Percentiles rank a stretch among this genome's conserved stretches.
phyloP scores from a whole-genome alignment of 805 yeast species.

The Ogataea sp. region DNA sequence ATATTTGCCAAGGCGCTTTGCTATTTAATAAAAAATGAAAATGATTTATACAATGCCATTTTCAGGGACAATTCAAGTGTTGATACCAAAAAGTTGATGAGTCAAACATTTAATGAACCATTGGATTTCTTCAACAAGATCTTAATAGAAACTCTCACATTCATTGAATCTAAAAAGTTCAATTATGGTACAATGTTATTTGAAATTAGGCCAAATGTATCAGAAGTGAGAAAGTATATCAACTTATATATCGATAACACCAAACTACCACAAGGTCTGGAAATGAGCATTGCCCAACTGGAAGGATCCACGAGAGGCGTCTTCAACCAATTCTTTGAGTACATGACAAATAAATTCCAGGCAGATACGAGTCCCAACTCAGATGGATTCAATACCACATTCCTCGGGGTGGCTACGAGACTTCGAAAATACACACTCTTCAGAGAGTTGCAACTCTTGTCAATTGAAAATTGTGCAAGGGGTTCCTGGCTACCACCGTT shows the following conservation, averaged over 20 bases:
- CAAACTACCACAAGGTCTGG: conserved; percentile 8
- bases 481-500: conserved; percentile 75
- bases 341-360: conserved; percentile 41
- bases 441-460: conserved; percentile 39
- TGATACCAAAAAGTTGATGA: conserved; percentile 27
- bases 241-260: conserved; percentile 9
- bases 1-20: conserved; percentile 45
- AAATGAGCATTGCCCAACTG: conserved; percentile 2
- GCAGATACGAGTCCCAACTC: conserved; percentile 23
- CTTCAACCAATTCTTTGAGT: conserved; percentile 49
- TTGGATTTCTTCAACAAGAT: background rate
- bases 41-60: conserved; percentile 25
- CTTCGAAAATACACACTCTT: conserved; percentile 60
- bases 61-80: conserved; percentile 30
- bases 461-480: conserved; percentile 43
- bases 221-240: conserved; percentile 7
- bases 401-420: conserved; percentile 57
- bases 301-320: conserved; percentile 21
- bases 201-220: conserved; percentile 33
- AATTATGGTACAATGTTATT: conserved; percentile 46
- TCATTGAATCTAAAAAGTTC: conserved; percentile 32
- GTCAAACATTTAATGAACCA: background rate
- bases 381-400: conserved; percentile 29
- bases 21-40: conserved; percentile 41
- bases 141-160: conserved; percentile 11